Conservation (phyloP, 306 rosid species). For the Nissolia schottii region DNA sequence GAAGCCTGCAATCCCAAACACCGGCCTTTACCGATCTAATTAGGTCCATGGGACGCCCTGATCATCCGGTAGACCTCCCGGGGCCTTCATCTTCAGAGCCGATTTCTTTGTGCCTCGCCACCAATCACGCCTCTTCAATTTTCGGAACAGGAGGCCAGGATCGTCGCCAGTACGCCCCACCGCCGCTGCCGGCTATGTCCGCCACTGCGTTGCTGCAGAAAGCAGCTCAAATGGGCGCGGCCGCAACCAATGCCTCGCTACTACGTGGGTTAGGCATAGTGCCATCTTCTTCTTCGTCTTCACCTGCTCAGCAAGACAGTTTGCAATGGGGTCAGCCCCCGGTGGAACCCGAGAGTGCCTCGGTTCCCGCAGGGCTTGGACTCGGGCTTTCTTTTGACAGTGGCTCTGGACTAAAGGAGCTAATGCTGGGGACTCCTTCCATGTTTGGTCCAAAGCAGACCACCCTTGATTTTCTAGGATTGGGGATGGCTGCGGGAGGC, state of each 20-base stretch:
- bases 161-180: slow-evolving; percentile 50
- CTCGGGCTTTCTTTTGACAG: slow-evolving; percentile 62
- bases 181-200: slow-evolving; percentile 69
- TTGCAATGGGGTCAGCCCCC: slow-evolving; percentile 66
- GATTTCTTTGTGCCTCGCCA: slow-evolving; percentile 67
- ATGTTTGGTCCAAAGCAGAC: slow-evolving; percentile 75
- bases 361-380: slow-evolving; percentile 58
- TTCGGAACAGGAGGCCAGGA: slow-evolving; percentile 57
- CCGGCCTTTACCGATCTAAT: slow-evolving; percentile 55
- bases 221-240: slow-evolving; percentile 81
- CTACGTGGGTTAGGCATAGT: slow-evolving; percentile 70
- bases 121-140: slow-evolving; percentile 50
- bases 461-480: slow-evolving; percentile 71
- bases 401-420: slow-evolving; percentile 62
- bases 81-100: slow-evolving; percentile 50
- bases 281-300: slow-evolving; percentile 45
- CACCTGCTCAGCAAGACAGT: slow-evolving; percentile 49
- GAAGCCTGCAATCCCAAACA: slow-evolving; percentile 45
- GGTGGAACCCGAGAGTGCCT: slow-evolving; percentile 44
- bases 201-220: slow-evolving; percentile 81
- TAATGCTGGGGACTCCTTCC: slow-evolving; percentile 63
- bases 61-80: slow-evolving; percentile 35
- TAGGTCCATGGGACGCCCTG: slow-evolving; percentile 44
- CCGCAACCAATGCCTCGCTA: slow-evolving; percentile 55
- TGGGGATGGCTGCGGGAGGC: slow-evolving; percentile 77